Base-by-base conservation (phyloP, 306 rosid genomes). In the Acacia crassicarpa region DNA sequence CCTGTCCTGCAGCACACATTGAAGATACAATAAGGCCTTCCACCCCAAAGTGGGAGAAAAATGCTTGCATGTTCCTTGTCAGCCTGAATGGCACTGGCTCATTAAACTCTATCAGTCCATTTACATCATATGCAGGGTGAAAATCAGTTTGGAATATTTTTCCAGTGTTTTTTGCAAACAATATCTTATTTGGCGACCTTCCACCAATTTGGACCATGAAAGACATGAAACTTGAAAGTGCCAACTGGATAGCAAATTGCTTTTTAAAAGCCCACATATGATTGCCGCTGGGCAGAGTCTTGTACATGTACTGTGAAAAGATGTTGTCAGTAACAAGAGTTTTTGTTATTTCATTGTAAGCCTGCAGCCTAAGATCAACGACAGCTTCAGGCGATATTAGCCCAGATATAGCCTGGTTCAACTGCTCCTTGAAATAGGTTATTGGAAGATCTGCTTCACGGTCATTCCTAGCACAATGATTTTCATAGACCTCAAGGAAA, bases 221-320 rank as follows among this genome's bases (percentile, higher is more conserved):
- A 45, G 98, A 96, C 97, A 93, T 88, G 86, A 96, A 92, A 84
- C 98, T 93, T 44, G 98, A 91, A 86, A 96, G 94, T 63, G 99
- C 99, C 86, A 96, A 87, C 90, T 96, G 99, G 89, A 93, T 89
- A 73, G 99, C 99, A 71, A 96, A 96, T 84, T 96, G 99, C 89
- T 93, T 96, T 75, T 96, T 96, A 87, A 96, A 96, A 83, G 98
- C 97, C 99, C 99, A 96, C 86, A 93, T 92, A 86, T 94, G 98
- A 85, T 92, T 91, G 33, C 98, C 98, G 66, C 90, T 94, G 38
- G 87, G 91, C 59, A 96, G 89, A 35, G 97, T 92, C 91, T 96
- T 96, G 90, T 96, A 96, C 98, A 96, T 94, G 75, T 89, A 96
- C 87, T 96, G 98, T 49, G 99, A 96, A 86, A 96, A 92, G 76